A percentile compares a stretch with the other conserved stretches of the same genome.
These are phyloP conservation scores for Ophiostoma pallidulum DNA, from an alignment of 2,329 filamentous ascomycete species.

Conservation along the genomic window DNA sequence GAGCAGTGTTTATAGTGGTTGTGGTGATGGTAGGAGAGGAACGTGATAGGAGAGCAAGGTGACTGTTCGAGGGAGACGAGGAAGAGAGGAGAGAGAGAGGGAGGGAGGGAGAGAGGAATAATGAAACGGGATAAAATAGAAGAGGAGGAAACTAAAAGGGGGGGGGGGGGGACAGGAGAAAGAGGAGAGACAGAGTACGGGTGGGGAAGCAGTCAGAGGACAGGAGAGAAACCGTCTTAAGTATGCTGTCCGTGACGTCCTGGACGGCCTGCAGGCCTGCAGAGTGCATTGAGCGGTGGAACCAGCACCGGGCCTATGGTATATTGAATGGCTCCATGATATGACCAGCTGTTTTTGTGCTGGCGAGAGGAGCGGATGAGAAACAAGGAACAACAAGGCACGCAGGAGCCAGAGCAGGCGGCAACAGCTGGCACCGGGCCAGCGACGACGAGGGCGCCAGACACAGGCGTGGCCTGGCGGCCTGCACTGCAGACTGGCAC, in stretches of 20 bases:
- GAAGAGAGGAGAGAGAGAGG: neutral
- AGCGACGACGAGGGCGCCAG: too few relatives aligned
- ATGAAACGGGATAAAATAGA: neutral
- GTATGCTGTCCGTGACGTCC: constrained; percentile 7
- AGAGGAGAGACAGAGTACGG: neutral
- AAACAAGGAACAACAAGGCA: neutral
- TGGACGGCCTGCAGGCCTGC: neutral
- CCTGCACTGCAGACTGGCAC: too few relatives aligned
- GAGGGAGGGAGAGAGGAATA: too few relatives aligned
- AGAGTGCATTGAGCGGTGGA: constrained; percentile 12
- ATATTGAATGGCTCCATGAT: constrained; percentile 17
- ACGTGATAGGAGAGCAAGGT: neutral
- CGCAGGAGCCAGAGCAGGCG: neutral
- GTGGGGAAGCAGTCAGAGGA: constrained; percentile 5
- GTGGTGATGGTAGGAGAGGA: neutral
- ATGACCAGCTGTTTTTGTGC: constrained; percentile 2
- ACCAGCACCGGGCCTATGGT: constrained; percentile 13
- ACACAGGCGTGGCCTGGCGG: too few relatives aligned
- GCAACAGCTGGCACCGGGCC: neutral
- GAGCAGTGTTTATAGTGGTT: neutral
- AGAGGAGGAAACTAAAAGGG: neutral
- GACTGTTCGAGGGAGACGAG: too few relatives aligned
- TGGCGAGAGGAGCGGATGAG: neutral
- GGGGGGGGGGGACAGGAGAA: neutral
- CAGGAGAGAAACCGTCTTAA: constrained; percentile 11